phyloP scores from a whole-genome alignment of 2,329 filamentous ascomycete genomes.

The Colletotrichum navitas region DNA sequence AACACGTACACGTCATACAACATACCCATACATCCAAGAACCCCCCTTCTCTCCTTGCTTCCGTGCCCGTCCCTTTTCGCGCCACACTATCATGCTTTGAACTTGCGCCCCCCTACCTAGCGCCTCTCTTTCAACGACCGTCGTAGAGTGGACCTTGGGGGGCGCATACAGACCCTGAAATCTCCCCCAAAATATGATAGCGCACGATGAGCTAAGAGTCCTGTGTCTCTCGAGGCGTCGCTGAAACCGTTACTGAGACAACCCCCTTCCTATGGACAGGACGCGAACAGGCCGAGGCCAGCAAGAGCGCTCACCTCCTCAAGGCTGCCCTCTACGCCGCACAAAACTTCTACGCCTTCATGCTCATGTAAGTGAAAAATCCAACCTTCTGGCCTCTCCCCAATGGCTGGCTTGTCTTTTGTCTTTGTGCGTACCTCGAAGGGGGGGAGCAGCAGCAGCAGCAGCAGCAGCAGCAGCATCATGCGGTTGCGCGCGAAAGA shows the following conservation, averaged over 20 bases:
- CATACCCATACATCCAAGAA: background rate
- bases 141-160: slow-evolving; percentile 36
- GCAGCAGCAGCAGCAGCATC: too few species aligned
- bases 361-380: slow-evolving; percentile 87
- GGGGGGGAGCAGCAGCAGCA: background rate
- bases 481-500: background rate
- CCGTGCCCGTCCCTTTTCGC: slow-evolving; percentile 30
- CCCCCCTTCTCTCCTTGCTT: slow-evolving; percentile 19
- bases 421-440: background rate
- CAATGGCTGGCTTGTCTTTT: background rate
- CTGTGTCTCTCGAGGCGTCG: slow-evolving; percentile 44
- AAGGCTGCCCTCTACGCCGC: slow-evolving; percentile 89
- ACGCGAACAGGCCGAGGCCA: slow-evolving; percentile 72
- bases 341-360: slow-evolving; percentile 98
- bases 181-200: slow-evolving; percentile 16
- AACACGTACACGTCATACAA: background rate
- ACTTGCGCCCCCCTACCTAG: slow-evolving; percentile 24
- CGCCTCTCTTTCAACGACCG: slow-evolving; percentile 29
- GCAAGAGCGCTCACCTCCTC: slow-evolving; percentile 78
- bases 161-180: slow-evolving; percentile 29
- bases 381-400: background rate
- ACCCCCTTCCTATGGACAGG: slow-evolving; percentile 78
- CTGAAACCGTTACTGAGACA: slow-evolving; percentile 69
- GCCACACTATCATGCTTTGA: slow-evolving; percentile 16
- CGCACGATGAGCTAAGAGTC: slow-evolving; percentile 43